These are phyloP conservation scores for Cinnamomum micranthum DNA, from an alignment of 164 flowering plant species.

Conservation along the genomic window DNA sequence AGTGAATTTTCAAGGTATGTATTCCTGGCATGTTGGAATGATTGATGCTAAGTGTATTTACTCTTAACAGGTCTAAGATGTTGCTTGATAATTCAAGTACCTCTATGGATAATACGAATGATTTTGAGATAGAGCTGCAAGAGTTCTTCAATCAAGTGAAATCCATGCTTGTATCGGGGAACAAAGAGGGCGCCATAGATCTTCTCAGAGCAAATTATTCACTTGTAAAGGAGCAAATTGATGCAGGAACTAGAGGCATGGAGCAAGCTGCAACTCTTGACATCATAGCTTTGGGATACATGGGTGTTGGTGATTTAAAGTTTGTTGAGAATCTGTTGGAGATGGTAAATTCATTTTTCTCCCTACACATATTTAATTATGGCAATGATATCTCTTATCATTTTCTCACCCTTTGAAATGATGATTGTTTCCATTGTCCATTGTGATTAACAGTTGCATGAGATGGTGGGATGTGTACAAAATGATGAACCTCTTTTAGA, in stretches of 20 bases:
- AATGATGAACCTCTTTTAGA: slow-evolving; percentile 63
- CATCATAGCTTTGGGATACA: slow-evolving; percentile 65
- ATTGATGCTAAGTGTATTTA: neutral
- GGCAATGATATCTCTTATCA: neutral
- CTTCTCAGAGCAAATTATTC: slow-evolving; percentile 79
- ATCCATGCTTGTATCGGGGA: slow-evolving; percentile 54
- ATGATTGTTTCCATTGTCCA: neutral
- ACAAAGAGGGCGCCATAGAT: slow-evolving; percentile 50
- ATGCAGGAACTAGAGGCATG: slow-evolving; percentile 57
- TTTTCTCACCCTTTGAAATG: neutral
- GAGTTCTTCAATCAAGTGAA: slow-evolving; percentile 71
- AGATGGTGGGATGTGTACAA: slow-evolving; percentile 38
- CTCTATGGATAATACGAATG: slow-evolving; percentile 26
- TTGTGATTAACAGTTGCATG: slow-evolving; percentile 41
- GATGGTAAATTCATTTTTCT: slow-evolving; percentile 35
- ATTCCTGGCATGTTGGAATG: neutral
- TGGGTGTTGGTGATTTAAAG: slow-evolving; percentile 57
- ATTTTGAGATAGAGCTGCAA: slow-evolving; percentile 58
- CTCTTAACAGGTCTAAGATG: slow-evolving; percentile 35
- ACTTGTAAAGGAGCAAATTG: slow-evolving; percentile 65
- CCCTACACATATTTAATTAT: neutral
- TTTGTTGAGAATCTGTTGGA: slow-evolving; percentile 40
- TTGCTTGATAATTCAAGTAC: slow-evolving; percentile 30
- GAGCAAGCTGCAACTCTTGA: slow-evolving; percentile 88
- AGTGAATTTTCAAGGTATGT: neutral